phyloP scores from a whole-genome alignment of 257 asterid species.

The Fraxinus excelsior region DNA sequence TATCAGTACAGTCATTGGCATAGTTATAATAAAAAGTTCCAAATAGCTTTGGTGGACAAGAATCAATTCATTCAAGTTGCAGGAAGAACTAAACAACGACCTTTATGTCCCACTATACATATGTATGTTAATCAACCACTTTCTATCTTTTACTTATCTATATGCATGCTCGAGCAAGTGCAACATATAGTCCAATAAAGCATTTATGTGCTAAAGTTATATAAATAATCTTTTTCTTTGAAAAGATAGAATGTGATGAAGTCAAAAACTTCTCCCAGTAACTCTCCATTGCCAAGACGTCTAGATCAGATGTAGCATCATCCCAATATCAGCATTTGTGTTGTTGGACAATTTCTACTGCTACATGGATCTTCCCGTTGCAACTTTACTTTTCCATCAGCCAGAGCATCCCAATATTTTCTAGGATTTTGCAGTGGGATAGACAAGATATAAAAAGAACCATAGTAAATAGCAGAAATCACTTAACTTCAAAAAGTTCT shows the following conservation, averaged over 20 bases:
- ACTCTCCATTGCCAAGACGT: conserved; percentile 16
- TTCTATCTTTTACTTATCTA: neutral
- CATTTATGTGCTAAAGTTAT: neutral
- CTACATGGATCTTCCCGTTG: neutral
- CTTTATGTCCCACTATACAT: neutral
- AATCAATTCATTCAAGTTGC: neutral
- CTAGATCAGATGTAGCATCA: neutral
- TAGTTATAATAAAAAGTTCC: neutral
- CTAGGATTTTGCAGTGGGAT: neutral
- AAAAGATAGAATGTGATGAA: conserved; percentile 12
- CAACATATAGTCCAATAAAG: neutral
- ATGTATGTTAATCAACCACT: neutral
- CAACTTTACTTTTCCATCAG: neutral
- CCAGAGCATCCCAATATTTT: neutral
- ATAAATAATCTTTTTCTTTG: neutral
- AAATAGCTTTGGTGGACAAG: neutral
- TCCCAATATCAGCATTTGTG: neutral
- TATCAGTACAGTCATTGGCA: neutral
- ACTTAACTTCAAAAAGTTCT: neutral
- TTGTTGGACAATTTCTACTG: neutral
- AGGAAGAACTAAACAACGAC: neutral
- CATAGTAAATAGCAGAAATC: neutral
- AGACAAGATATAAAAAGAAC: conserved; percentile 4
- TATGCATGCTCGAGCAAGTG: neutral
- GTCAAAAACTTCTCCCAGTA: conserved; percentile 11